Percentiles rank a stretch among this genome's conserved stretches.
These are phyloP conservation scores for Xylariaceae sp. DNA, from an alignment of 2,329 filamentous ascomycete genomes.

Conservation along the genomic window DNA sequence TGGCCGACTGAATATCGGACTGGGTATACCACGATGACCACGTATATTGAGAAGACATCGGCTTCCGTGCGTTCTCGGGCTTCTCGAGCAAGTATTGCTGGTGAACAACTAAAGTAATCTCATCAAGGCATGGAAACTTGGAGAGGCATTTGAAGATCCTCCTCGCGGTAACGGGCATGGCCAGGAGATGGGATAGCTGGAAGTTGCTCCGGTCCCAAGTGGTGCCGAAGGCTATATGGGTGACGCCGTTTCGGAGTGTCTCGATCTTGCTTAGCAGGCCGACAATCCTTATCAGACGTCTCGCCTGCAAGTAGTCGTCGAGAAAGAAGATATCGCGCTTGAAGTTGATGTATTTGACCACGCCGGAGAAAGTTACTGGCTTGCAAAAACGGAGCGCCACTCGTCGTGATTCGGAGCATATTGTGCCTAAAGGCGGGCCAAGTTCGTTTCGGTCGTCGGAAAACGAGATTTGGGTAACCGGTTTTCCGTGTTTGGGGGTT, in stretches of 20 bases:
- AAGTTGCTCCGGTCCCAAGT: conserved; percentile 43
- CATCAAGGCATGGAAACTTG: conserved; percentile 37
- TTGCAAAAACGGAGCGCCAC: conserved; percentile 40
- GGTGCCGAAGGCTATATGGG: conserved; percentile 40
- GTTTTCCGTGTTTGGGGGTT: conserved; percentile 31
- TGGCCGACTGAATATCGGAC: too few species aligned
- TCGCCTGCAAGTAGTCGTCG: conserved; percentile 44
- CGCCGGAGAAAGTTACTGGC: conserved; percentile 39
- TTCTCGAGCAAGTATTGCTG: conserved; percentile 43
- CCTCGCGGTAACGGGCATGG: conserved; percentile 32
- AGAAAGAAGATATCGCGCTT: conserved; percentile 42
- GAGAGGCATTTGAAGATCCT: conserved; percentile 38
- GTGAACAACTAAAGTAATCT: conserved; percentile 42
- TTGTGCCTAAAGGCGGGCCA: conserved; percentile 39
- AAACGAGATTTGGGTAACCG: conserved; percentile 41
- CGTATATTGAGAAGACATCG: too few species aligned
- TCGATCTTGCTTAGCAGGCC: conserved; percentile 43
- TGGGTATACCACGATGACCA: too few species aligned
- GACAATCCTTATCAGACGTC: conserved; percentile 41
- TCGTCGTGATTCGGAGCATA: conserved; percentile 40
- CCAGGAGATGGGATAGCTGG: conserved; percentile 30
- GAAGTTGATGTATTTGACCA: conserved; percentile 44
- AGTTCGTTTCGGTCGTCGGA: conserved; percentile 42
- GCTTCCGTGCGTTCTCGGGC: background rate
- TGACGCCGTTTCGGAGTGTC: conserved; percentile 37